Conservation (phyloP, 495 filamentous ascomycete genomes). For the Daldinia decipiens region DNA sequence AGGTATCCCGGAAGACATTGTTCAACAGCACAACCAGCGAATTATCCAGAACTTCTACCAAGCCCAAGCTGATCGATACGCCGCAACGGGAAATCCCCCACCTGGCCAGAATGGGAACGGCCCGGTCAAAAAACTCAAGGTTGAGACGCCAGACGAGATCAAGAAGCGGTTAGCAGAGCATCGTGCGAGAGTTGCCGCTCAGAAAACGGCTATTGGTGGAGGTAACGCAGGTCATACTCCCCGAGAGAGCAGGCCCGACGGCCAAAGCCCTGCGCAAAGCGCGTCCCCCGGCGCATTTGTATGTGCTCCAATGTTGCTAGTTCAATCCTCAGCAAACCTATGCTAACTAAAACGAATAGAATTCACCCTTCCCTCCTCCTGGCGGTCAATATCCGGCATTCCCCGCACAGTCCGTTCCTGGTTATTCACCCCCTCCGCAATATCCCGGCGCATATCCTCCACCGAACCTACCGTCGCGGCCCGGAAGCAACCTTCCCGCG, state of each 20-base stretch:
- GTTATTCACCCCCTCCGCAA: slow-evolving; percentile 49
- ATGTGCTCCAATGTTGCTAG: slow-evolving; percentile 45
- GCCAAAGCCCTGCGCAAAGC: slow-evolving; percentile 64
- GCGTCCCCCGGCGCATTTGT: slow-evolving; percentile 66
- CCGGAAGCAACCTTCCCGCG: slow-evolving; percentile 49
- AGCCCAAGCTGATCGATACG: slow-evolving; percentile 82
- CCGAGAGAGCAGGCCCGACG: slow-evolving; percentile 60
- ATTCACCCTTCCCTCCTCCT: slow-evolving; percentile 56
- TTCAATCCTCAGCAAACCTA: background rate
- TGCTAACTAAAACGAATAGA: slow-evolving; percentile 40
- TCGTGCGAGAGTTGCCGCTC: slow-evolving; percentile 72
- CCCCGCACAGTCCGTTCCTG: slow-evolving; percentile 43
- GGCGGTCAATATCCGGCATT: slow-evolving; percentile 51
- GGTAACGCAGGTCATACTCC: slow-evolving; percentile 72
- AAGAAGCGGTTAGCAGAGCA: slow-evolving; percentile 86
- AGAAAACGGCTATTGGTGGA: slow-evolving; percentile 62
- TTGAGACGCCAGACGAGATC: slow-evolving; percentile 78
- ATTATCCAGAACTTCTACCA: slow-evolving; percentile 85
- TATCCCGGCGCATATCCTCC: slow-evolving; percentile 54
- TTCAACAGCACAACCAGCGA: slow-evolving; percentile 82
- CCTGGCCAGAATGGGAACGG: slow-evolving; percentile 64
- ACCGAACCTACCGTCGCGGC: slow-evolving; percentile 55
- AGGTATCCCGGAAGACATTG: slow-evolving; percentile 88
- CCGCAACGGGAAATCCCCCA: slow-evolving; percentile 84
- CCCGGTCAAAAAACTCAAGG: slow-evolving; percentile 79